These are phyloP conservation scores for Fusarium sp. DNA, from an alignment of 2,329 filamentous ascomycete species.

Conservation along the genomic window DNA sequence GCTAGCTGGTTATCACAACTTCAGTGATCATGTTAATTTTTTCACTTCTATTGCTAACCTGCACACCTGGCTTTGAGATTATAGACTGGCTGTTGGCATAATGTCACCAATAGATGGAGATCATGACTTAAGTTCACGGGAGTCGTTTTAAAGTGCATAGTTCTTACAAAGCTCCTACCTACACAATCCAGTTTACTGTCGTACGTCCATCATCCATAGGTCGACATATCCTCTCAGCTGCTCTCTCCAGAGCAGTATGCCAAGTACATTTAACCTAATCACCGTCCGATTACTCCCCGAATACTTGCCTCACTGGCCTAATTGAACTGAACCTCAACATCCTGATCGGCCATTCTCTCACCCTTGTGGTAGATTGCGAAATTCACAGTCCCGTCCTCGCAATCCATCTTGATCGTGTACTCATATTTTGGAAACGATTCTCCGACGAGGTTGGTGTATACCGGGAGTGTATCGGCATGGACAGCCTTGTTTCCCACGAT, in stretches of 20 bases:
- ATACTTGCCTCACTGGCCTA: neutral
- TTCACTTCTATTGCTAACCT: no score
- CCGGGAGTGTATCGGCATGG: no score
- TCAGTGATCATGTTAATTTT: neutral
- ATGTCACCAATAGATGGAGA: neutral
- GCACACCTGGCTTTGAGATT: neutral
- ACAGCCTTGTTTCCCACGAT: no score
- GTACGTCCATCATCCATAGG: rapidly evolving
- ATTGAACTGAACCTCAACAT: conserved; percentile 38
- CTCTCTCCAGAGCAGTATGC: neutral
- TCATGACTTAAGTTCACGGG: neutral
- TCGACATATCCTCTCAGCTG: neutral
- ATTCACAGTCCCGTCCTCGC: conserved; percentile 36
- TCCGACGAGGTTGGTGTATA: no score
- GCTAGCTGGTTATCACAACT: neutral
- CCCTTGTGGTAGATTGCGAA: conserved; percentile 30
- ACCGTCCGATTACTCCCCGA: rapidly evolving
- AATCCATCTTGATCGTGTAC: conserved; percentile 33
- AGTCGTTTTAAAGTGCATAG: neutral
- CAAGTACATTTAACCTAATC: rapidly evolving
- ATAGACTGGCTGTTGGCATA: neutral
- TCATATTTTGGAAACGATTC: no score
- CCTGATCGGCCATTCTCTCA: conserved; percentile 20
- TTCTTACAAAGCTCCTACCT: neutral
- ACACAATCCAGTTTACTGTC: neutral